Conservation (phyloP, 202 grass and related monocot genomes). For the Carex arenaria region DNA sequence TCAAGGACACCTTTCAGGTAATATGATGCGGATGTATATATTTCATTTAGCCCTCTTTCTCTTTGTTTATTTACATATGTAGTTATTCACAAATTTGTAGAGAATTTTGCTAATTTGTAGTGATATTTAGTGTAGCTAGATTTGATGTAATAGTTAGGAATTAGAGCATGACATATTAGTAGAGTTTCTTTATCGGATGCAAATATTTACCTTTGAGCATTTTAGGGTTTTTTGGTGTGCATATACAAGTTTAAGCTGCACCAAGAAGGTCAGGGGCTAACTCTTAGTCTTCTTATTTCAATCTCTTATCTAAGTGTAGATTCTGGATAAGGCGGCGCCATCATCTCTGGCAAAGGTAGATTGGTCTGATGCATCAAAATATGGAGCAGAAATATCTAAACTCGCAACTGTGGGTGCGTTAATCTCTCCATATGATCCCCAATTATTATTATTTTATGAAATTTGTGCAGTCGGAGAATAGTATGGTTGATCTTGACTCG, state of each 20-base stretch:
- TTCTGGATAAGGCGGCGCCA: constrained; percentile 41
- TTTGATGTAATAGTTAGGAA: background rate
- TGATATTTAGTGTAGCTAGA: background rate
- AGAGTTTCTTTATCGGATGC: background rate
- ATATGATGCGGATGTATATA: background rate
- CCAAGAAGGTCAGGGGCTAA: background rate
- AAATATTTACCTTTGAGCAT: background rate
- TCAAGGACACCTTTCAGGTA: constrained; percentile 73
- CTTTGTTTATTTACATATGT: background rate
- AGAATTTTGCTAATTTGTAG: background rate
- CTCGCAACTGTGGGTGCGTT: constrained; percentile 69
- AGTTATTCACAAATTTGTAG: background rate
- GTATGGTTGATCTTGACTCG: background rate
- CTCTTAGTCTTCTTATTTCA: background rate
- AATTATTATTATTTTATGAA: background rate
- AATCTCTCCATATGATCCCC: background rate
- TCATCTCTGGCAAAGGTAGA: constrained; percentile 52
- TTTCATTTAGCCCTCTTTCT: background rate
- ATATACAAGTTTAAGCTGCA: background rate
- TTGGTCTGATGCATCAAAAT: constrained; percentile 66
- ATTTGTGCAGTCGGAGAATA: background rate
- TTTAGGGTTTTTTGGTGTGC: background rate
- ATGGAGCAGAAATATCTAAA: constrained; percentile 70
- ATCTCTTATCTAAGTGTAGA: constrained; percentile 29
- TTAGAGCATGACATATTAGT: background rate